Evolutionary conservation across 306 rosid species (phyloP).

Genomic region (Phaseolus lunatus): DNA sequence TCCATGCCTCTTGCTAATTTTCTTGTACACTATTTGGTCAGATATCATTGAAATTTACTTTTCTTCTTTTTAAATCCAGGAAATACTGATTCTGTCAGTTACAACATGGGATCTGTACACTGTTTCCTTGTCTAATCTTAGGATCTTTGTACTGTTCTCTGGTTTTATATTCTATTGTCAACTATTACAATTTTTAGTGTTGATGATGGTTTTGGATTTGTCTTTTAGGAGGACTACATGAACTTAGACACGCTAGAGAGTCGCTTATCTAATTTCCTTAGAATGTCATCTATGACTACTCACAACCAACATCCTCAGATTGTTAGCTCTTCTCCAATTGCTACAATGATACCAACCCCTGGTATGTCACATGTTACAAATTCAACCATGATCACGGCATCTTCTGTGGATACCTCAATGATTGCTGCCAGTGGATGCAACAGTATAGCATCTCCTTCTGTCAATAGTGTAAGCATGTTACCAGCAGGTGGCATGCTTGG

Average conservation of each 20-base stretch:
- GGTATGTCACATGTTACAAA: constrained; percentile 81
- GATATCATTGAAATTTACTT: not conserved
- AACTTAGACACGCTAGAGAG: constrained; percentile 77
- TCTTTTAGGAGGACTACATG: constrained; percentile 83
- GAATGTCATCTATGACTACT: constrained; percentile 52
- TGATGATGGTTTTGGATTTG: constrained; percentile 45
- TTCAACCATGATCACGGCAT: constrained; percentile 69
- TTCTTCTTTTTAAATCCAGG: not conserved
- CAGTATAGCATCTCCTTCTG: constrained; percentile 58
- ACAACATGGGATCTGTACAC: not conserved
- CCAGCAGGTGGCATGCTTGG: constrained; percentile 68
- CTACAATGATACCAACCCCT: constrained; percentile 97
- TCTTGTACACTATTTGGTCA: constrained; percentile 12
- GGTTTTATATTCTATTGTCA: not conserved
- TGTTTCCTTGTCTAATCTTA: not conserved
- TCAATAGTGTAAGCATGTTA: constrained; percentile 72
- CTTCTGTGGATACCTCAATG: constrained; percentile 72
- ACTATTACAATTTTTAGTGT: not conserved
- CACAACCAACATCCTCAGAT: constrained; percentile 69
- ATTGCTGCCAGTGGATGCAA: constrained; percentile 61
- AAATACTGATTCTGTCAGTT: constrained; percentile 36
- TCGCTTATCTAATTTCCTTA: constrained; percentile 64
- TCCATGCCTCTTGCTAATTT: constrained; percentile 22
- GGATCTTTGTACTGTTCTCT: not conserved
- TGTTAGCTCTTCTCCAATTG: constrained; percentile 69